Base-by-base conservation (phyloP, 257 asterid species). In the Solanum medicagineum region DNA sequence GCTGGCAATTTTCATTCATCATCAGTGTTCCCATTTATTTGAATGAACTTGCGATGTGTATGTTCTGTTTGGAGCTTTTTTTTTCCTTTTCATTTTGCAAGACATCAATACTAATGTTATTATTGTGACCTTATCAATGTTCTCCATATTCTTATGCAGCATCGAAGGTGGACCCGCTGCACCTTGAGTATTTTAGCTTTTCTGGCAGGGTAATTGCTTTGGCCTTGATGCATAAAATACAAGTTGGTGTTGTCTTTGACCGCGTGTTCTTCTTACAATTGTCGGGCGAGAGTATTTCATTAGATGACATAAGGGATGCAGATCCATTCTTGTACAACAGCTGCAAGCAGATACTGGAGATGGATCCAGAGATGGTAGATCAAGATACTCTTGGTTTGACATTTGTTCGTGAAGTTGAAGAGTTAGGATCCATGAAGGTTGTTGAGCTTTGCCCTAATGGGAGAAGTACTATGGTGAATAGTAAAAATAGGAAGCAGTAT, bases 201-300 rank as follows among this genome's bases (percentile, higher is more conserved):
- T 86, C 94, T 24, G 99, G 99, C 87, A 91, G 98, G 89, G 91
- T 95, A 89, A 92, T 95, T 87, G 99, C 99, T 66, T 89, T 97
- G 84, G 95, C 98, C 84, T 90, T 97, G 92, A 93, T 97, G 94
- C 98, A 95, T 83, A 97, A 93, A 89, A 90, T 97, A 74, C 99
- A 97, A 90, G 91, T 97, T 49, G 99, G 99, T 66, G 86, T 97
- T 77, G 97, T 93, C 70, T 90, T 97, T 86, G 99, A 94, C 88
- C 99, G 99, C 19, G 91, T 91, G 56, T 95, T 95, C 91, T 89
- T 93, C 85, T 83, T 85, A 85, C 99, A 92, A 88, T 90, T 97
- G 90, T 93, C 94, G 87, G 98, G 99, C 74, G 80, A 84, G 83
- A 11, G 77, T 47, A 85, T 97, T 87, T 89, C 94, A 32, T 85